Evolutionary conservation across 2,329 filamentous ascomycete species (phyloP), one percentile per base, ranked within the genome.

Genomic region (Elsinoe perseae): DNA sequence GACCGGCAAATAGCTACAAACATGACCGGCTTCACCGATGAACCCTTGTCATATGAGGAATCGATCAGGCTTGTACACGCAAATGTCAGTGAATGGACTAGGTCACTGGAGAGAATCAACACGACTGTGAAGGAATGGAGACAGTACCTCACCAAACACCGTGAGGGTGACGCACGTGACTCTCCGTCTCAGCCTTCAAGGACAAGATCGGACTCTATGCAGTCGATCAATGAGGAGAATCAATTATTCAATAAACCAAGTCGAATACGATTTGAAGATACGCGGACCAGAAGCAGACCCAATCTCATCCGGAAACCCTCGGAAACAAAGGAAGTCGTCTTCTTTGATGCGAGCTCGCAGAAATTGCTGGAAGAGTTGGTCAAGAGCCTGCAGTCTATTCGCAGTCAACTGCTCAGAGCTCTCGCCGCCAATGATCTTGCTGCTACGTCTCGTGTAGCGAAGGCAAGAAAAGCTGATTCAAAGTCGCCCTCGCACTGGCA

Each of bases 331-430:
- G 16, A 30, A 9, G 18, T 46, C 3, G 53, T 56, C 20, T 25
- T 56, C 5, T 56, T 56, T 42, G 53, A 56, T 16, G 40, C 53
- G 1, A 48, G 12, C 4, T 56, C 53, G 3, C 53, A 56, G 34
- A 56, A 40, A 20, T 16, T 32, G 21, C 18, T 56, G 2, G 53
- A 56, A 14, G 53, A 56, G 42, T 42, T 56, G 6, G 40, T 46
- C 3, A 46, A 30, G 20, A 48, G 28, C 20, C 21, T 56, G 4
- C 53, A 56, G 34, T 20, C n/a, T 25, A 42, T 23, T 7, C 40
- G 53, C 21, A 56, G 30, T 25, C 10, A n/a, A 25, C n/a, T 56
- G 8, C 12, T 56, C 10, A 48, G 42, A 16, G 16, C 53, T n/a
- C 21, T 56, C 10, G 28, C 48, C 20, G 48, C 18, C 12, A 52